Evolutionary conservation across 208 protist species (phyloP).

Genomic region (Crithidia expoeki): DNA sequence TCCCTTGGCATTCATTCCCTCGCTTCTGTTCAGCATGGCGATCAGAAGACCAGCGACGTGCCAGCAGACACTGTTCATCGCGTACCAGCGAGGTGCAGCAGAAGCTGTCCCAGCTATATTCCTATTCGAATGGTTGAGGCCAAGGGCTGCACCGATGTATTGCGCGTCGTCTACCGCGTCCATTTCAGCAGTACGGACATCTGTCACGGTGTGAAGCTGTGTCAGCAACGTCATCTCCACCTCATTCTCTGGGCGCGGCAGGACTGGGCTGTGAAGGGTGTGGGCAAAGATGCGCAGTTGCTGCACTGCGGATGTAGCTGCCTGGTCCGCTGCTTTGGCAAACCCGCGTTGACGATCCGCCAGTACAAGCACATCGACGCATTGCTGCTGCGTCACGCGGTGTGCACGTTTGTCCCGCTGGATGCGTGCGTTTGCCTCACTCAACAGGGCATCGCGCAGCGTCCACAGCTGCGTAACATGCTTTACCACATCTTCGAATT

Average conservation of each 20-base stretch:
- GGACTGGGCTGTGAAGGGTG: conserved; percentile 49
- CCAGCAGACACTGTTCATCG: conserved; percentile 49
- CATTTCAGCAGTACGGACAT: background rate
- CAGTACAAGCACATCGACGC: conserved; percentile 33
- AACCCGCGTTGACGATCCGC: conserved; percentile 24
- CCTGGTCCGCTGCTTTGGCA: background rate
- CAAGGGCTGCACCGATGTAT: background rate
- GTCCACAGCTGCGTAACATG: conserved; percentile 44
- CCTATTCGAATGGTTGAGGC: no score
- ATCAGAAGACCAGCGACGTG: conserved; percentile 45
- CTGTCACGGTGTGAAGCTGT: conserved; percentile 10
- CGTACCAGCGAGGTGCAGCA: conserved; percentile 33
- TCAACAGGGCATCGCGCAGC: conserved; percentile 11
- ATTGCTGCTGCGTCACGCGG: conserved; percentile 32
- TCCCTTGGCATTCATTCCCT: conserved; percentile 6
- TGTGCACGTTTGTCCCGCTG: background rate
- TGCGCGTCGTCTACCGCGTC: background rate
- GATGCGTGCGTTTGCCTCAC: background rate
- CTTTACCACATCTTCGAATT: conserved; percentile 53
- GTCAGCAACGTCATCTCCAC: conserved; percentile 35
- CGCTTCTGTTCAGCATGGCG: conserved; percentile 17
- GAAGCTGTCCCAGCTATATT: background rate
- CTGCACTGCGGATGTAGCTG: conserved; percentile 24
- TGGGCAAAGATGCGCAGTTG: conserved; percentile 61
- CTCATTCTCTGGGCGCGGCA: conserved; percentile 46